Percentiles rank a stretch among this genome's conserved stretches.
Conservation (phyloP, 169 alveolate genomes). For the Plasmodium cynomolgi region DNA sequence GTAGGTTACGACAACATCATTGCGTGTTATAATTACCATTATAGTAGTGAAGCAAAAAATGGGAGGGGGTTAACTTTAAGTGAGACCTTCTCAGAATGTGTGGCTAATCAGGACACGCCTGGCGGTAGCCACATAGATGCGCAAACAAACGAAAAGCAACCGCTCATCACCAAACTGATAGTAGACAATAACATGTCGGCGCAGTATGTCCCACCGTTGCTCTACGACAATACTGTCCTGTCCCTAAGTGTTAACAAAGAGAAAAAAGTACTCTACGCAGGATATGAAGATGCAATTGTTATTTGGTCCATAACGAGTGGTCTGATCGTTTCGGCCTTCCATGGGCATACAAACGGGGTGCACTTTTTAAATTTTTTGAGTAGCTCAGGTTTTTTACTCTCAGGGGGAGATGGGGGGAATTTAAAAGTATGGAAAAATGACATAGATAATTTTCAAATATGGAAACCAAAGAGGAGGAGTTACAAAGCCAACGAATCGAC, state of each 20-base stretch:
- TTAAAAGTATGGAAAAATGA: conserved; percentile 71
- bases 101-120: neutral
- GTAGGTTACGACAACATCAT: conserved; percentile 58
- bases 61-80: neutral
- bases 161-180: conserved; percentile 13
- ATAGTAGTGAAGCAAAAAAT: conserved; percentile 10
- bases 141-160: neutral
- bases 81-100: neutral
- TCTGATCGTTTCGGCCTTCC: conserved; percentile 53
- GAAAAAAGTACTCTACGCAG: conserved; percentile 65
- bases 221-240: conserved; percentile 28
- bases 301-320: conserved; percentile 66
- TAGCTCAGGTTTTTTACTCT: conserved; percentile 51
- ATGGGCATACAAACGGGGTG: conserved; percentile 74
- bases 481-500: conserved; percentile 3
- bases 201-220: conserved; percentile 56
- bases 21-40: conserved; percentile 70
- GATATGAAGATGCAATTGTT: conserved; percentile 66
- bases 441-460: conserved; percentile 56
- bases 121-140: neutral
- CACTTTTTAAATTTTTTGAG: conserved; percentile 37
- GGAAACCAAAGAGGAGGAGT: conserved; percentile 47
- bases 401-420: conserved; percentile 73
- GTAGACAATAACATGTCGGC: conserved; percentile 67
- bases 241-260: conserved; percentile 61